Base-by-base conservation (phyloP, 2,329 filamentous ascomycete genomes). In the Penicillium sp. region DNA sequence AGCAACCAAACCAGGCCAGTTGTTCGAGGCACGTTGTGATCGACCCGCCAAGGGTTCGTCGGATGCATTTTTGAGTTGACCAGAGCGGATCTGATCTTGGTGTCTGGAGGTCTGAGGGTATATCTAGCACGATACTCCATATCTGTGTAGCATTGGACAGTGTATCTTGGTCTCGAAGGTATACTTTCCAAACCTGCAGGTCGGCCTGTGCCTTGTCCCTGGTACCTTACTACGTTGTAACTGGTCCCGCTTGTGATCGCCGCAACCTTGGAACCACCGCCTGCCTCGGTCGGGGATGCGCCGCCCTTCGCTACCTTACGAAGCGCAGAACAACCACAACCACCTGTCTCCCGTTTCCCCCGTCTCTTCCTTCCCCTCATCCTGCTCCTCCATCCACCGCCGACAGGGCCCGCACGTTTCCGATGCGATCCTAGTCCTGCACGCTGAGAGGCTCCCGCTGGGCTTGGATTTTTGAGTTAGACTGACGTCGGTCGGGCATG, bases 331-430 rank as follows among this genome's bases (percentile, higher is more conserved):
- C 31, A 31, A 31, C 31, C 31, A 31, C 31, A 7, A 31, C 31
- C 31, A 31, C 31, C 31, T 27, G 24, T 16, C 24, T 36, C 14
- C 14, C 31, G 31, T 9, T 46, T 27, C 24, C 10, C 3, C 22
- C 13, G 22, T n/a, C 24, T 13, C 16, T 13, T 35, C 9, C 46
- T 49, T 50, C 54, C 44, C 51, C 56, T 59, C 55, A 39, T 31
- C 35, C 16, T 27, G 50, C 16, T 52, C 55, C 57, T 58, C 62
- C 62, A 65, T 58, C 60, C 63, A 63, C 58, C 49, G 61, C 40
- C 54, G 54, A 58, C 54, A 56, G 55, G 55, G 43, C 58, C 59
- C 58, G 60, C 65, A 66, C 65, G 62, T 66, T 67, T 57, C 59
- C 54, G 57, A 66, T 60, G 59, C 49, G 40, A 39, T 37, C 24